A percentile compares a stretch with the other conserved stretches of the same genome.
Evolutionary conservation across 2,329 filamentous ascomycete species (phyloP).

Genomic region (Microsporum ferrugineum): DNA sequence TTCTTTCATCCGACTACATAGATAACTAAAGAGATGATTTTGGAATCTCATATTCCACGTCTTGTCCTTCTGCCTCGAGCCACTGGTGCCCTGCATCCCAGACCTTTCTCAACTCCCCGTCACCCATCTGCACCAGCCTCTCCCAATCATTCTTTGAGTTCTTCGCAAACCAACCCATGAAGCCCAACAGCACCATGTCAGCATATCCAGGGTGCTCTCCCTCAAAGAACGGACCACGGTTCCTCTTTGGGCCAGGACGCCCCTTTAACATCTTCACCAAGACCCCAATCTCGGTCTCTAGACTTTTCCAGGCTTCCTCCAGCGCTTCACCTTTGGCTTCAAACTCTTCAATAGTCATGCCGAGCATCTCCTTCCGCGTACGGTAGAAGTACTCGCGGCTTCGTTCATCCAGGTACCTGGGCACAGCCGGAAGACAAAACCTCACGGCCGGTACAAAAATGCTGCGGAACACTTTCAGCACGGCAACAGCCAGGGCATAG

Average conservation of each 20-base stretch:
- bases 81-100: constrained; percentile 4
- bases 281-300: constrained; percentile 20
- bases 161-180: constrained; percentile 10
- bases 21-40: background rate
- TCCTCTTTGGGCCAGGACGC: background rate
- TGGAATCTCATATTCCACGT: constrained; percentile 1
- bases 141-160: constrained; percentile 7
- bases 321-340: constrained; percentile 14
- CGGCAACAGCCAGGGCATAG: constrained; percentile 21
- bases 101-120: constrained; percentile 8
- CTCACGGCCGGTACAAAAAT: constrained; percentile 14
- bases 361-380: constrained; percentile 25
- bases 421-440: constrained; percentile 28
- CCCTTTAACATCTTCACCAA: constrained; percentile 22
- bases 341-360: constrained; percentile 25
- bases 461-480: constrained; percentile 14
- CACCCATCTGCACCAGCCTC: constrained; percentile 5
- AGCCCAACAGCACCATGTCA: constrained; percentile 10
- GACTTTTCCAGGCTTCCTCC: constrained; percentile 10
- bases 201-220: constrained; percentile 12
- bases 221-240: constrained; percentile 13
- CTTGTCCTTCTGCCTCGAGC: background rate
- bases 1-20: background rate
- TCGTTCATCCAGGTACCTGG: constrained; percentile 24
- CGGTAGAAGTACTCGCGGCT: constrained; percentile 28